Base-by-base conservation (phyloP, 305 asterid genomes). In the Fraxinus latifolia region DNA sequence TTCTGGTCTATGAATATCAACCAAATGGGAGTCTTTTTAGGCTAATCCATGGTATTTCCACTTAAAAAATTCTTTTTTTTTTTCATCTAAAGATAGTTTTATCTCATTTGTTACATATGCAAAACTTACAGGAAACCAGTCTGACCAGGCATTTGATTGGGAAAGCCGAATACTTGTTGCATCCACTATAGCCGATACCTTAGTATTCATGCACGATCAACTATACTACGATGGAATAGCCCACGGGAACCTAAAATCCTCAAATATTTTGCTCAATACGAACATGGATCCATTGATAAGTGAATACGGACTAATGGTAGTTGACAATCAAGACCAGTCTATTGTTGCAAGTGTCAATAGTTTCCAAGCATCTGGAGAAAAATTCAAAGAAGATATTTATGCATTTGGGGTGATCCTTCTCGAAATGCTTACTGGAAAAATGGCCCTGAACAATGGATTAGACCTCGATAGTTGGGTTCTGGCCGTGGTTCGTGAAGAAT, bases 211-310 rank as follows among this genome's bases (percentile, higher is more conserved):
- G 95, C 97, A 93, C 53, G 85, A 89, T 11, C 86, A 92, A 77
- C 92, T 92, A 0, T 85, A 53, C 0, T 74, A 78, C 9, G 95
- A 92, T 9, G 78, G 88, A 14, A 89, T 94, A 74, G 89, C 93
- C 4, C 98, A 93, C 11, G 97, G 98, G 4, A 92, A 89, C 91
- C 88, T 94, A 1, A 94, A 93, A 78, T 93, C 97, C 72, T 92
- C 98, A 21, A 93, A 94, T 90, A 88, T 94, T n/a, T 74, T 94
- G 27, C 84, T 93, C 19, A 90, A 84, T 85, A 74, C 75, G 3
- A 86, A 89, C 82, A 89, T 88, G 92, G 97, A 92, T 53, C 90
- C 96, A 34, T 79, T 88, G 86, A 83, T 94, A 19, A 87, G 93
- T 25, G 97, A 94, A 47, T 94, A 94, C 62, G 97, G 98, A 14